Conservation (phyloP, 345 rosid species). For the Physaria fendleri region DNA sequence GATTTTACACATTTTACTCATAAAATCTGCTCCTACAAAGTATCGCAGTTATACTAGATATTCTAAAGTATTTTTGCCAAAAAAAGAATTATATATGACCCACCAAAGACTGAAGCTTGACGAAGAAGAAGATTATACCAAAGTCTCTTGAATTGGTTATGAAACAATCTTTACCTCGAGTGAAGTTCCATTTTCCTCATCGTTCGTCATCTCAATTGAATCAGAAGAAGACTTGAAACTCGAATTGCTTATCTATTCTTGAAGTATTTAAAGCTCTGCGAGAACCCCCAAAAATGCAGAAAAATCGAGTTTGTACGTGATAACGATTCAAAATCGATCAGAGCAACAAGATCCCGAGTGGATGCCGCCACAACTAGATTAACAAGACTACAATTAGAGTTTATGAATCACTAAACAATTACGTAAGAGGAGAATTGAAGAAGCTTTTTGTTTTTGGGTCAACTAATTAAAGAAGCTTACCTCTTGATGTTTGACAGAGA, state of each 20-base stretch:
- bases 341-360: neutral
- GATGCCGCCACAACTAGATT: neutral
- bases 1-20: too few relatives aligned
- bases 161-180: conserved; percentile 21
- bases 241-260: neutral
- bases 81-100: too few relatives aligned
- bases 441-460: too few relatives aligned
- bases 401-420: neutral
- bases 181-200: conserved; percentile 39
- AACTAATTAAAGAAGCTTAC: too few relatives aligned
- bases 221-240: neutral
- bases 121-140: conserved; percentile 45
- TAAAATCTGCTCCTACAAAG: too few relatives aligned
- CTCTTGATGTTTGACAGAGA: neutral
- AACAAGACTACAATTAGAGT: neutral
- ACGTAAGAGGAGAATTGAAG: neutral
- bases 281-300: neutral
- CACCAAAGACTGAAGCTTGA: conserved; percentile 62
- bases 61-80: too few relatives aligned
- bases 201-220: conserved; percentile 34
- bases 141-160: conserved; percentile 23
- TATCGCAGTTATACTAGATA: too few relatives aligned
- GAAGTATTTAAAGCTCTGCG: neutral
- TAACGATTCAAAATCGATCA: neutral
- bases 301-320: neutral